Base-by-base conservation (phyloP, 768 basidiomycete species). In the Leucocoprinus birnbaumii region DNA sequence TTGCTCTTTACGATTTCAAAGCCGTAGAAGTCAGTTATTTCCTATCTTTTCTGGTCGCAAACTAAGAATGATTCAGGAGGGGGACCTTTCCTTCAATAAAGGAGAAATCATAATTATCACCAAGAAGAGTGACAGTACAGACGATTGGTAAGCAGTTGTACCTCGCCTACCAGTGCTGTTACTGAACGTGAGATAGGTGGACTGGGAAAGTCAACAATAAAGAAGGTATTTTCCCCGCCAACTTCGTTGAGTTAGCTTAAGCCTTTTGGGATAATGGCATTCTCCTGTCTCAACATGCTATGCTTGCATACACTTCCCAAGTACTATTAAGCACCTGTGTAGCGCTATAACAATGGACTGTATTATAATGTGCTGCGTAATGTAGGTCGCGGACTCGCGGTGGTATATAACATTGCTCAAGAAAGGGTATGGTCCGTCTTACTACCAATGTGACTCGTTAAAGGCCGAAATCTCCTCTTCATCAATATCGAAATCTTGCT, bases 221-320 rank as follows among this genome's bases (percentile, higher is more conserved):
- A 37, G 72, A 80, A 59, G 91, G 91, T 0, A 79, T 86, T 43
- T 92, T 93, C 67, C 90, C 90, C 31, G 90, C 90, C 14, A 91
- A 91, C 66, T 90, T 89, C 62, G 87, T 91, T n/a, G 87, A 90
- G 64, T 68, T 90, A 50, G 70, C 72, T 34, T 78, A 26, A 38
- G 16, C 3, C 38, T 10, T n/a, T 16, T 6, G 31, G 31, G 11
- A 31, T n/a, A n/a, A 11, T 11, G 5, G 6, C 11, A 31, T 31
- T 31, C 31, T 31, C 31, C 11, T 5, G 31, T 11, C 31, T 31
- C 31, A 31, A 5, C 31, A 5, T 31, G 31, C 11, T 31, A 31
- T 11, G 31, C 31, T 31, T 31, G 5, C 31, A 31, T 31, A n/a
- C 31, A 31, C 31, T 31, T n/a, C n/a, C 31, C 11, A 11, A 31